Percentiles rank a stretch among this genome's conserved stretches.
These are phyloP conservation scores for Rhodomyrtus tomentosa DNA, from an alignment of 345 rosid species.

Conservation along the genomic window DNA sequence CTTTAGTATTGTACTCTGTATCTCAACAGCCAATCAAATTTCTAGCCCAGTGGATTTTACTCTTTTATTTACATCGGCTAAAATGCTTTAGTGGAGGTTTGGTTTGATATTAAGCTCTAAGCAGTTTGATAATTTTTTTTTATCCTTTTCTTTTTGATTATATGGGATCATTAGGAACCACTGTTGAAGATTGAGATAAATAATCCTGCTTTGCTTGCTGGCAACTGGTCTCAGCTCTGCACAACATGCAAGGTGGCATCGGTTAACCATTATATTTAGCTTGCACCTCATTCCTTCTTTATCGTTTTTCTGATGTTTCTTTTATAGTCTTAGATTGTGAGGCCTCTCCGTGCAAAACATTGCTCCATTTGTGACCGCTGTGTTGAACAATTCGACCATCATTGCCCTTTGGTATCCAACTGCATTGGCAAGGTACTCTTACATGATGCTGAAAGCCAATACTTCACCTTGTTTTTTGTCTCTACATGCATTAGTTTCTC, in stretches of 20 bases:
- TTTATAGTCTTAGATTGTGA: slow-evolving; percentile 48
- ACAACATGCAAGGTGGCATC: slow-evolving; percentile 87
- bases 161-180: slow-evolving; percentile 46
- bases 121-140: not conserved
- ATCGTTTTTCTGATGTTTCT: not conserved
- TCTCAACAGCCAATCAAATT: not conserved
- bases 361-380: slow-evolving; percentile 91
- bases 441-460: not conserved
- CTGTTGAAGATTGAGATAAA: slow-evolving; percentile 81
- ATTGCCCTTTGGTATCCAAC: slow-evolving; percentile 98
- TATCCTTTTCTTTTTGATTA: not conserved
- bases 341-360: slow-evolving; percentile 97
- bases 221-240: slow-evolving; percentile 97
- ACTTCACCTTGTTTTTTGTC: not conserved
- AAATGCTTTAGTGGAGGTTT: not conserved
- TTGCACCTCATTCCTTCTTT: not conserved
- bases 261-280: not conserved
- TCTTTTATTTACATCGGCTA: not conserved
- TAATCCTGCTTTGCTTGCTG: slow-evolving; percentile 81
- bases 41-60: not conserved
- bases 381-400: slow-evolving; percentile 98
- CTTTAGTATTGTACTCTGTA: not conserved
- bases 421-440: slow-evolving; percentile 88
- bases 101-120: not conserved
- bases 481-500: not conserved